Evolutionary conservation across 2,329 filamentous ascomycete genomes (phyloP), one percentile per base, ranked within the genome.

Genomic region (Pyrenophora seminiperda): DNA sequence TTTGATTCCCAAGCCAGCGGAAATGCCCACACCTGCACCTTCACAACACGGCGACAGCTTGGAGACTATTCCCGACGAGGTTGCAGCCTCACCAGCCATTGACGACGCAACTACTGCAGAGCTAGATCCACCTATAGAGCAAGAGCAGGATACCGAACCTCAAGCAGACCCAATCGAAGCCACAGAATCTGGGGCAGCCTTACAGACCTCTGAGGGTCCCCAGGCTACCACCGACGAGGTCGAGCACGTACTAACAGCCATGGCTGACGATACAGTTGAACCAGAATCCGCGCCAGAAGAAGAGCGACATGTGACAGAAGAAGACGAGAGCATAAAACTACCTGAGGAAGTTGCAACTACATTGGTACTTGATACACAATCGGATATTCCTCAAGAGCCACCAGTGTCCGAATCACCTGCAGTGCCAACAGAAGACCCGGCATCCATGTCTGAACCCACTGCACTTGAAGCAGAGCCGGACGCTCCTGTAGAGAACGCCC

Each of bases 1-100:
- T 32, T 55, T 56, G 20, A 52, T 49, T 47, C 56, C 62, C 49
- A 58, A 59, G 40, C 32, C 45, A 41, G 27, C 41, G 49, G 56
- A 64, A 20, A 54, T 37, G 45, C 51, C 66, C 50, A 57, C 53
- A 47, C 37, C 53, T 34, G 62, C 59, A 53, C 41, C 56, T 37
- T 50, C 54, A 30, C 45, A 52, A 32, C 40, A 30, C 39, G 17
- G 32, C 38, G 57, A 56, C 41, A 47, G 27, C 37, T 38, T 33
- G 33, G 39, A 42, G 30, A 41, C 51, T 47, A 38, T 41, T 37
- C 39, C 47, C 29, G 42, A 42, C 41, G 48, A 47, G 30, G 41
- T 34, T 37, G 14, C 34, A 55, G 40, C 33, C 18, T 14, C 40
- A 27, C 22, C 32, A 30, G 40, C 38, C 38, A 20, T 14, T 43